Evolutionary conservation across 2,329 filamentous ascomycete species (phyloP), one percentile per base, ranked within the genome.

Genomic region (Fusarium metavorans): DNA sequence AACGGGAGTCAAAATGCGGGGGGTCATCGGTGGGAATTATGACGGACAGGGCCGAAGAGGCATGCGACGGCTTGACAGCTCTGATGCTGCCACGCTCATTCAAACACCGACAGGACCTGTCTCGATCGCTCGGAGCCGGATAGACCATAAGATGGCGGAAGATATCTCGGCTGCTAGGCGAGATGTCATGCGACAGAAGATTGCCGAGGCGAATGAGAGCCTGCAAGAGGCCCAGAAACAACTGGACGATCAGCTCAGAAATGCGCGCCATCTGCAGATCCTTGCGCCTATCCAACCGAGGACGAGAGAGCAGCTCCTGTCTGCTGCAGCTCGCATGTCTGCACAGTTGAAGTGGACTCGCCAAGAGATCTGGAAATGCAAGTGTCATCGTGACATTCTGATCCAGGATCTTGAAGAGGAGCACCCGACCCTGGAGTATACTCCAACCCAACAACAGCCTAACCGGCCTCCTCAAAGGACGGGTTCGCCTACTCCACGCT

Each of bases 321-420:
- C 93, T 73, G 93, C 95, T 20, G 96, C 97, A 23, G 94, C 92
- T 7, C 91, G 93, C 9, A 92, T 97, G 84, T 92, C 95, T 66
- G 95, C 95, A 5, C 95, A 96, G 81, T 85, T 99, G 70, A 97
- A 97, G 81, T 98, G 96, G 96, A 92, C 93, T n/a, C 90, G 96
- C 70, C 93, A 97, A 81, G 95, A 98, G 75, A 97, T 98, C 23
- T 98, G 95, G 95, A 93, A 92, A 64, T 90, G 96, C 78, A 96
- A 91, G 79, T 98, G 95, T 75, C 95, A 99, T 82, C 92, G 93
- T 48, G 96, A 98, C 78, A 95, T 98, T 70, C 85, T 99, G 23
- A 87, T 91, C 6, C 89, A 95, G 82, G 97, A 99, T 80, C 85
- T 98, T 10, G 93, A 96, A 64, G 94, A 98, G 76, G 95, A 98